phyloP scores from a whole-genome alignment of 2,329 filamentous ascomycete genomes.

The Diatrype stigma region DNA sequence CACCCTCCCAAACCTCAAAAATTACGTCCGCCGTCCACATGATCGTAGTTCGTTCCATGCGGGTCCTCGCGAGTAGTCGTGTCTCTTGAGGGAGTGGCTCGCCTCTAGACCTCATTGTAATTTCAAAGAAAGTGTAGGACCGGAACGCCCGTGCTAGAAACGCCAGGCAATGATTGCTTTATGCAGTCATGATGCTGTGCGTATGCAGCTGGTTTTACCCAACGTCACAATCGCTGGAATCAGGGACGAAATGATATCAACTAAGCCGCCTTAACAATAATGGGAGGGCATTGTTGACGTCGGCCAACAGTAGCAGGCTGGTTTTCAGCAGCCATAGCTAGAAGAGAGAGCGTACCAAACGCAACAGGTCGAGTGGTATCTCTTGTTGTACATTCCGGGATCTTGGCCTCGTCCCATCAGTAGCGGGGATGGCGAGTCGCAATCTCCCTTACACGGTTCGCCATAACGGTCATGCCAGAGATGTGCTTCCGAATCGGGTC shows the following conservation, averaged over 20 bases:
- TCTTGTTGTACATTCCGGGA: background rate
- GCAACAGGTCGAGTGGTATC: background rate
- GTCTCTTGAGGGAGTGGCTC: background rate
- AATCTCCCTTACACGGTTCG: conserved; percentile 20
- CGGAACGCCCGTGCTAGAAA: background rate
- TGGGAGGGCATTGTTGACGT: background rate
- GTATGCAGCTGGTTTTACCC: background rate
- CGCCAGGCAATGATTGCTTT: background rate
- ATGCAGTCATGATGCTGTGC: background rate
- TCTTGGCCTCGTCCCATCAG: background rate
- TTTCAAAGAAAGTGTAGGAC: background rate
- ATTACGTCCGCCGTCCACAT: background rate
- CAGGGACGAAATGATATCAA: background rate
- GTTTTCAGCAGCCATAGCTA: background rate
- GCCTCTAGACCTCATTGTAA: background rate
- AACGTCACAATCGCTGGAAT: background rate
- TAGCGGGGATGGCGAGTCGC: conserved; percentile 17
- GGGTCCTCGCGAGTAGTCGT: background rate
- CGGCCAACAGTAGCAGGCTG: background rate
- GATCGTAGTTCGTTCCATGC: background rate
- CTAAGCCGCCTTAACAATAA: background rate
- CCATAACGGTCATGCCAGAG: conserved; percentile 36
- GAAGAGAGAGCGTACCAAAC: background rate
- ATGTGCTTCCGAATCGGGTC: conserved; percentile 47
- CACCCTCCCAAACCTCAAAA: background rate